Conservation (phyloP, 225 moss, liverwort and hornwort genomes). For the Sphagnum tenellum region DNA sequence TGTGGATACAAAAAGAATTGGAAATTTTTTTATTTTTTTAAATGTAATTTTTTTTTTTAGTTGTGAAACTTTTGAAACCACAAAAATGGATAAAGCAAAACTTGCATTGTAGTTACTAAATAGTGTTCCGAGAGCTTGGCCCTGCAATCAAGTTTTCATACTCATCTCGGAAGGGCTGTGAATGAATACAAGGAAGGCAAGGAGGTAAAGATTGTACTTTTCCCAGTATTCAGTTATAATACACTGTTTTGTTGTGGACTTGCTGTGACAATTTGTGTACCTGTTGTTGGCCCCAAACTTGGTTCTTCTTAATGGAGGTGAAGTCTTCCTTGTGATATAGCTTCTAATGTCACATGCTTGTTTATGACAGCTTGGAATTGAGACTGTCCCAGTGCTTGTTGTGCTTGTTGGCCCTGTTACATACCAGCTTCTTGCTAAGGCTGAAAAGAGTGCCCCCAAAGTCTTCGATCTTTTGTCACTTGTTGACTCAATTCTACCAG, state of each 20-base stretch:
- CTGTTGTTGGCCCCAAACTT: too few species aligned
- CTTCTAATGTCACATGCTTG: too few species aligned
- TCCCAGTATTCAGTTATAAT: too few species aligned
- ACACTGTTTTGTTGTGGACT: not conserved
- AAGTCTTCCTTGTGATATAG: not conserved
- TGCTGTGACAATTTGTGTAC: not conserved
- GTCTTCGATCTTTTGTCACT: slow-evolving; percentile 59
- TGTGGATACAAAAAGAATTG: too few species aligned
- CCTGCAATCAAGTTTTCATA: slow-evolving; percentile 65
- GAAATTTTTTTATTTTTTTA: too few species aligned
- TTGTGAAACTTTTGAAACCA: too few species aligned
- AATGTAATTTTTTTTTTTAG: too few species aligned
- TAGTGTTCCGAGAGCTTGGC: slow-evolving; percentile 71
- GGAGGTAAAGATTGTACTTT: slow-evolving; percentile 40
- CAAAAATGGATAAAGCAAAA: too few species aligned
- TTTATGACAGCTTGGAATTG: slow-evolving; percentile 34
- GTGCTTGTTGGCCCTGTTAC: slow-evolving; percentile 67
- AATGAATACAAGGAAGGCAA: slow-evolving; percentile 73
- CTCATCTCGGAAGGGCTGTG: slow-evolving; percentile 55
- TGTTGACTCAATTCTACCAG: slow-evolving; percentile 54
- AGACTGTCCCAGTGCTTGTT: slow-evolving; percentile 31
- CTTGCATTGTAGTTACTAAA: too few species aligned
- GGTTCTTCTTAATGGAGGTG: not conserved
- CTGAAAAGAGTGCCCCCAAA: slow-evolving; percentile 55
- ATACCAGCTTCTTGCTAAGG: slow-evolving; percentile 65